Conservation (phyloP, 257 asterid species). For the Solanum sitiens region DNA sequence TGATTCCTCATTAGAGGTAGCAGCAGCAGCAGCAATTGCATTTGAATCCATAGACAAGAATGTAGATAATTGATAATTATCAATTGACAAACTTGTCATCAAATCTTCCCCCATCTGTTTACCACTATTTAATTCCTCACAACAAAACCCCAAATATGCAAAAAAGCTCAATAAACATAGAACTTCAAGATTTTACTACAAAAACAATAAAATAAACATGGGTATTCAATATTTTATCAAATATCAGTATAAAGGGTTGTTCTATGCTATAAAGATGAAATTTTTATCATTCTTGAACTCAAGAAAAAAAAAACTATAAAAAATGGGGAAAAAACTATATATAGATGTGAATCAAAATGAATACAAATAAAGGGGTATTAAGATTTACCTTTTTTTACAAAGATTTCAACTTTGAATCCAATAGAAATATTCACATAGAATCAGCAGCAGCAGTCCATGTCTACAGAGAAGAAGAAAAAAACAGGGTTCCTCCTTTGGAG, state of each 20-base stretch:
- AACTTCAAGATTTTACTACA: background rate
- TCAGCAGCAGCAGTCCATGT: constrained; percentile 4
- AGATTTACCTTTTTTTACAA: background rate
- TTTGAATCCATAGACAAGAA: constrained; percentile 65
- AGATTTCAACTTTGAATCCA: background rate
- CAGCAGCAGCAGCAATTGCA: constrained; percentile 13
- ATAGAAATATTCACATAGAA: constrained; percentile 12
- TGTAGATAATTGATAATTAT: constrained; percentile 60
- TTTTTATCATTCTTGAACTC: background rate
- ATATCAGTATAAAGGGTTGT: background rate
- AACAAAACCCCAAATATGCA: background rate
- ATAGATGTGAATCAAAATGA: background rate
- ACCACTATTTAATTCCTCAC: constrained; percentile 11
- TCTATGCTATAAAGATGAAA: background rate
- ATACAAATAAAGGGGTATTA: background rate
- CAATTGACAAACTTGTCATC: constrained; percentile 45
- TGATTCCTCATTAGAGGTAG: constrained; percentile 42
- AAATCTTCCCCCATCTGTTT: constrained; percentile 41
- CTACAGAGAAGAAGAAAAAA: background rate
- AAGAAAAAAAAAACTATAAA: background rate
- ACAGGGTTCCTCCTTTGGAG: background rate
- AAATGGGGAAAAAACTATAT: background rate
- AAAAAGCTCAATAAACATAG: background rate
- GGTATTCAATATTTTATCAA: background rate
- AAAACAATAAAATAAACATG: background rate